A percentile compares a stretch with the other conserved stretches of the same genome.
These are phyloP conservation scores for Lichtheimia hyalospora DNA, from an alignment of 371 early-diverging fungal genomes.

Conservation along the genomic window DNA sequence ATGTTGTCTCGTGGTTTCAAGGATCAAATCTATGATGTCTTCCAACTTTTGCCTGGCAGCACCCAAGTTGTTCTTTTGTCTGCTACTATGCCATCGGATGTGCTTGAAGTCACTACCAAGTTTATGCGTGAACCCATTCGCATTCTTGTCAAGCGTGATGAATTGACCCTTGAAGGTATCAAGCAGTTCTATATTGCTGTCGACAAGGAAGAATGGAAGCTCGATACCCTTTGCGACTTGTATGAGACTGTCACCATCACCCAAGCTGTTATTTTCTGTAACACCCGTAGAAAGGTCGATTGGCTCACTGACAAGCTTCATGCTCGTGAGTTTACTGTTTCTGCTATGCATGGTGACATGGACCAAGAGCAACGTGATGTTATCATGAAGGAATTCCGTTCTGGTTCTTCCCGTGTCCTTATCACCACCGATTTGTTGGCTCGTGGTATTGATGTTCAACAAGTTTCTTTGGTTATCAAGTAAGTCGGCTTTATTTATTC, in stretches of 20 bases:
- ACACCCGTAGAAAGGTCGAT: conserved; percentile 93
- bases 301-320: conserved; percentile 86
- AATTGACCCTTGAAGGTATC: conserved; percentile 92
- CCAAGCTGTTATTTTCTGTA: conserved; percentile 97
- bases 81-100: conserved; percentile 93
- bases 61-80: conserved; percentile 91
- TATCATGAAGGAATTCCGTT: conserved; percentile 97
- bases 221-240: conserved; percentile 90
- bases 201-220: conserved; percentile 90
- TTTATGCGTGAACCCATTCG: conserved; percentile 92
- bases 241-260: conserved; percentile 91
- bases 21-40: conserved; percentile 93
- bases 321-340: conserved; percentile 87
- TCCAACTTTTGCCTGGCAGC: conserved; percentile 79
- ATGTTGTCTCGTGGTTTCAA: conserved; percentile 94
- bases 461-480: conserved; percentile 93
- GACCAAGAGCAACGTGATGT: conserved; percentile 95
- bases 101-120: conserved; percentile 88
- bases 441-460: conserved; percentile 99
- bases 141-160: conserved; percentile 96
- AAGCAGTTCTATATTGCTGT: conserved; percentile 95
- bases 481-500: conserved; percentile 10
- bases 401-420: conserved; percentile 92
- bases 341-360: conserved; percentile 97
- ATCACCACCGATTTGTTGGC: conserved; percentile 99